Percentiles rank a stretch among this genome's conserved stretches.
These are phyloP conservation scores for Pochonia chlamydosporia DNA, from an alignment of 2,329 filamentous ascomycete species.

Conservation along the genomic window DNA sequence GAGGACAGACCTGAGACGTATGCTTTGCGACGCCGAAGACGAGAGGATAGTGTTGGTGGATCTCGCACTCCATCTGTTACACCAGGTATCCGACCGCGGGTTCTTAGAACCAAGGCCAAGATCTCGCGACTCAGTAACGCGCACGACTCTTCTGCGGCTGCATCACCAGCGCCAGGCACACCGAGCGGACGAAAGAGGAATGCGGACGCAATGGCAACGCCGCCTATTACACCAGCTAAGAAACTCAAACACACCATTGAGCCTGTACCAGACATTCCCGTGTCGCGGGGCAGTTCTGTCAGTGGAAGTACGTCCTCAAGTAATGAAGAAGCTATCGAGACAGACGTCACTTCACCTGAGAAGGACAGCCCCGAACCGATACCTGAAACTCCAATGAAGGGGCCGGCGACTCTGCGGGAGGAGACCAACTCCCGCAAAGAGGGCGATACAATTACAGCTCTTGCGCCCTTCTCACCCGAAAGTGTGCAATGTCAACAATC, in stretches of 20 bases:
- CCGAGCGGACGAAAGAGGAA: slow-evolving; percentile 32
- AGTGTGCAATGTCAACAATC: slow-evolving; percentile 21
- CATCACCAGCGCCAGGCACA: slow-evolving; percentile 21
- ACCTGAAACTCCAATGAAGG: slow-evolving; percentile 22
- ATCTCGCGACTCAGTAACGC: slow-evolving; percentile 25
- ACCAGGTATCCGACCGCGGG: slow-evolving; percentile 47
- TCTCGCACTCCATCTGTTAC: slow-evolving; percentile 54
- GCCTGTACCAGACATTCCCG: slow-evolving; percentile 16
- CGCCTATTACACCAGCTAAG: slow-evolving; percentile 51
- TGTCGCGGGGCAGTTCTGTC: slow-evolving; percentile 33
- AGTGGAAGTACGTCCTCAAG: slow-evolving; percentile 21
- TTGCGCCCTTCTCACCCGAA: slow-evolving; percentile 24
- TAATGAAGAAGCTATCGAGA: slow-evolving; percentile 25
- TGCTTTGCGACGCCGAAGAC: slow-evolving; percentile 47
- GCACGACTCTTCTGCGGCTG: slow-evolving; percentile 24
- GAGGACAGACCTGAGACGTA: slow-evolving; percentile 45
- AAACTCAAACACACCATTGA: slow-evolving; percentile 31
- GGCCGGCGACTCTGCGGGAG: slow-evolving; percentile 3
- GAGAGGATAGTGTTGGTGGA: slow-evolving; percentile 43
- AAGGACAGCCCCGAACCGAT: slow-evolving; percentile 37
- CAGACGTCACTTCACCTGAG: slow-evolving; percentile 46
- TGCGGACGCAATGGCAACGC: slow-evolving; percentile 41
- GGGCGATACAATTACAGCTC: slow-evolving; percentile 4
- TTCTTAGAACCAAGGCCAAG: slow-evolving; percentile 35
- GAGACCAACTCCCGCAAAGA: slow-evolving; percentile 8